Evolutionary conservation across 2,329 filamentous ascomycete genomes (phyloP).

Genomic region (Aspergillus luchuensis): DNA sequence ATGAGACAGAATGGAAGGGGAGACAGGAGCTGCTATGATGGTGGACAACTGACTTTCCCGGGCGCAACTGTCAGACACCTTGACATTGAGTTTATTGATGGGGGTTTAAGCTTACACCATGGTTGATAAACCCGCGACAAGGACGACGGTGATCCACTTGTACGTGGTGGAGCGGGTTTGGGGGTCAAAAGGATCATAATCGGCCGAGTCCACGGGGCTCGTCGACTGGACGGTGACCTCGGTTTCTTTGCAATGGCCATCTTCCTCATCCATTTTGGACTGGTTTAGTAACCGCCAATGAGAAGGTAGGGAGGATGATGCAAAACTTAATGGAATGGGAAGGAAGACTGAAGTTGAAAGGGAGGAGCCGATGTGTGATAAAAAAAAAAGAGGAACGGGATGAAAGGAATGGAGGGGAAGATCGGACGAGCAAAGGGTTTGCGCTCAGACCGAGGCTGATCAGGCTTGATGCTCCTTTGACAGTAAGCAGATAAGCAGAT

Average conservation of each 20-base stretch:
- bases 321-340: neutral
- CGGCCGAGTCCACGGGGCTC: neutral
- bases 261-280: neutral
- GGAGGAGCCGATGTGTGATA: no score
- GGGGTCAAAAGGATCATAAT: neutral
- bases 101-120: neutral
- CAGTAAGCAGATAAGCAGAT: no score
- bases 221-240: neutral
- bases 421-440: no score
- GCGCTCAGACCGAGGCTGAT: no score
- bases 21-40: slow-evolving; percentile 7
- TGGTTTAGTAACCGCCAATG: neutral
- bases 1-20: neutral
- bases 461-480: no score
- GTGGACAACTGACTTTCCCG: slow-evolving; percentile 3
- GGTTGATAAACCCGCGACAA: neutral
- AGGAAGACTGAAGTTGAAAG: neutral
- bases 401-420: no score
- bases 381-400: no score
- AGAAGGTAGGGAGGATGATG: neutral
- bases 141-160: slow-evolving; percentile 2
- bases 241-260: neutral
- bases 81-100: neutral
- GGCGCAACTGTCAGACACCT: neutral
- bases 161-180: neutral